These are phyloP conservation scores for Secale cereale DNA, from an alignment of 176 grass and related monocot species.

Conservation along the genomic window DNA sequence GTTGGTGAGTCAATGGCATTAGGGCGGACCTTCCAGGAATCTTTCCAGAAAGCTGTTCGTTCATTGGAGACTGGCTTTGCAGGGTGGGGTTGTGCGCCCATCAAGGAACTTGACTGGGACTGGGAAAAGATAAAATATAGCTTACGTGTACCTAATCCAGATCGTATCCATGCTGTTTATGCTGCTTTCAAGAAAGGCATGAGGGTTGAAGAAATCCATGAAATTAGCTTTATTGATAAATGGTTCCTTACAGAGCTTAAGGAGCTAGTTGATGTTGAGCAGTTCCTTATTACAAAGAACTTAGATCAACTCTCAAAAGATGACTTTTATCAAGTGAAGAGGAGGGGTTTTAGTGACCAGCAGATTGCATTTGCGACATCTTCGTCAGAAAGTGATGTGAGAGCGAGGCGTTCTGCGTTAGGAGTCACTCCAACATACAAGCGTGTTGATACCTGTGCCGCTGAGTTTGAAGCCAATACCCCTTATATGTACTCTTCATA, in stretches of 20 bases:
- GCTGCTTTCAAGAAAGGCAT: constrained; percentile 94
- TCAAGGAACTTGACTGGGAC: constrained; percentile 96
- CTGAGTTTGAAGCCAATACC: constrained; percentile 98
- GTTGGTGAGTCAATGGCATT: constrained; percentile 97
- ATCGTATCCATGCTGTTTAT: constrained; percentile 93
- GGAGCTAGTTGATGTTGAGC: constrained; percentile 83
- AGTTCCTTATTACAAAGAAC: constrained; percentile 45
- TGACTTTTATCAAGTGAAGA: constrained; percentile 89
- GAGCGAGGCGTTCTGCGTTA: constrained; percentile 60
- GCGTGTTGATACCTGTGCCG: constrained; percentile 97
- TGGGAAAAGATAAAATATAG: constrained; percentile 97
- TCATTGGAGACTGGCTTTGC: constrained; percentile 87
- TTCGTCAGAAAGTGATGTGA: constrained; percentile 76
- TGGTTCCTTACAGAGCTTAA: constrained; percentile 91
- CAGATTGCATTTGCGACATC: constrained; percentile 90
- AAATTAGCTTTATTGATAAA: constrained; percentile 87
- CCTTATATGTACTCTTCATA: constrained; percentile 99
- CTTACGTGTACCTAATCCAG: constrained; percentile 81
- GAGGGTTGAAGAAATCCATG: constrained; percentile 83
- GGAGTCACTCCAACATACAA: constrained; percentile 81
- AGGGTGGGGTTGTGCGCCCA: constrained; percentile 87
- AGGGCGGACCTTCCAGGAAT: constrained; percentile 94
- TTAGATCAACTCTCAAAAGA: constrained; percentile 72
- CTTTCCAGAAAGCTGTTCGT: constrained; percentile 95
- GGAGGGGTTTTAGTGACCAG: constrained; percentile 88